These are phyloP conservation scores for Pilatotrama ljubarskyi DNA, from an alignment of 768 basidiomycete species.

Conservation along the genomic window DNA sequence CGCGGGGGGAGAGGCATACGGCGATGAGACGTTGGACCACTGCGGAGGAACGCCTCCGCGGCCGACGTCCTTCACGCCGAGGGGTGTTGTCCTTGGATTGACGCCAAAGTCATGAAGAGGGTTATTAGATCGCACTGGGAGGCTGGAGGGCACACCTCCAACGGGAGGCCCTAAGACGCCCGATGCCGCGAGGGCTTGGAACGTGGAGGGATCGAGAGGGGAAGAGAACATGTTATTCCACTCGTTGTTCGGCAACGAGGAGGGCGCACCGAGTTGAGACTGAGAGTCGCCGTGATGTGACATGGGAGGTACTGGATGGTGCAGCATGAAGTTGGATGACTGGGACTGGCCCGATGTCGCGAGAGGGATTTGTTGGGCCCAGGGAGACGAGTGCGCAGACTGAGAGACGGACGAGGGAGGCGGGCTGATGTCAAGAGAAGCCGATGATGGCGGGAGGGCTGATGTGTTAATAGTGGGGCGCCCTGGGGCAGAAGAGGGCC, in stretches of 20 bases:
- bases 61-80: conserved; percentile 24
- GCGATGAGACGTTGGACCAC: conserved; percentile 29
- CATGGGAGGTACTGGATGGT: conserved; percentile 24
- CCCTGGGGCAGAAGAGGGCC: conserved; percentile 32
- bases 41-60: conserved; percentile 14
- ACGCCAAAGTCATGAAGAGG: conserved; percentile 28
- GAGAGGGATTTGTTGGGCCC: conserved; percentile 32
- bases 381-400: conserved; percentile 35
- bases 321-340: conserved; percentile 25
- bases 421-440: conserved; percentile 35
- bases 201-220: conserved; percentile 60
- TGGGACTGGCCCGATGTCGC: conserved; percentile 21
- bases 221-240: conserved; percentile 64
- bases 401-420: conserved; percentile 38
- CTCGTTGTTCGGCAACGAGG: conserved; percentile 35
- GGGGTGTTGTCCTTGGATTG: conserved; percentile 17
- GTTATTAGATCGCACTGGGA: conserved; percentile 41
- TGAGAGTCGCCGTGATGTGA: conserved; percentile 22
- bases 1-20: conserved; percentile 26
- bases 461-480: conserved; percentile 41
- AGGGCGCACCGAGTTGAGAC: conserved; percentile 26
- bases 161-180: conserved; percentile 50
- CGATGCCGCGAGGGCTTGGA: conserved; percentile 61
- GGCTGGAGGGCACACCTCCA: conserved; percentile 37
- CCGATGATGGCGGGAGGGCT: conserved; percentile 27